Conservation (phyloP, 2,329 filamentous ascomycete genomes). For the Phialemonium atrogriseum region DNA sequence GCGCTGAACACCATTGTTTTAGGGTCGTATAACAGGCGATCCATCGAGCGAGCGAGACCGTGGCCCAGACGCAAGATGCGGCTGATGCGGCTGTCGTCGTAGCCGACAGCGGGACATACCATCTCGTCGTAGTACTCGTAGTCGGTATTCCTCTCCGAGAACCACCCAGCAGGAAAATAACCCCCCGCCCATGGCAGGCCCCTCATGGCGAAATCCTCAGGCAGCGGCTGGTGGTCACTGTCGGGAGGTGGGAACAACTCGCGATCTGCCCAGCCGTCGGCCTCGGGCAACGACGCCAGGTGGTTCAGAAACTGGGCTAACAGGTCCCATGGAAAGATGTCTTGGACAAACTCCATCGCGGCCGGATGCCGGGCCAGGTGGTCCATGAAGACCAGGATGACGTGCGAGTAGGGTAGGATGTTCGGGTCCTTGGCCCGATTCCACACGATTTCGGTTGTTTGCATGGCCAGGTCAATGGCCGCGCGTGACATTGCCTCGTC, state of each 20-base stretch:
- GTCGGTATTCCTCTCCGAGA: conserved; percentile 55
- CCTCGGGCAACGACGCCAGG: conserved; percentile 11
- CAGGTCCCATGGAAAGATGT: conserved; percentile 27
- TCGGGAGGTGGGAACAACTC: conserved; percentile 38
- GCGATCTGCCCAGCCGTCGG: conserved; percentile 27
- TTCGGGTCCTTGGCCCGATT: conserved; percentile 50
- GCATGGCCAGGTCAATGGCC: too few relatives aligned
- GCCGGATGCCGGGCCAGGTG: conserved; percentile 31
- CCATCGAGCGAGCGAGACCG: too few relatives aligned
- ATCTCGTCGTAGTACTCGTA: conserved; percentile 58
- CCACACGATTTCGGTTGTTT: too few relatives aligned
- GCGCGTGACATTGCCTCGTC: too few relatives aligned
- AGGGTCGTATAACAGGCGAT: too few relatives aligned
- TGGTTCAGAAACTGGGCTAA: conserved; percentile 30
- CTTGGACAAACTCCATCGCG: conserved; percentile 36
- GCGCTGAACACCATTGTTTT: too few relatives aligned
- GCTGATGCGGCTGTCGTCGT: too few relatives aligned
- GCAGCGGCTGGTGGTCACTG: conserved; percentile 43
- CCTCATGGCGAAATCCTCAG: conserved; percentile 60
- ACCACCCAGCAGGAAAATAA: conserved; percentile 54
- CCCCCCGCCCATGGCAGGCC: conserved; percentile 52
- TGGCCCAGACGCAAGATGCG: too few relatives aligned
- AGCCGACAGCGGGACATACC: too few relatives aligned
- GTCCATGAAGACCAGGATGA: conserved; percentile 50
- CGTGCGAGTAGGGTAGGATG: conserved; percentile 54